Conservation (phyloP, 352 stramenopile species). For the Globisporangium orthogonon region DNA sequence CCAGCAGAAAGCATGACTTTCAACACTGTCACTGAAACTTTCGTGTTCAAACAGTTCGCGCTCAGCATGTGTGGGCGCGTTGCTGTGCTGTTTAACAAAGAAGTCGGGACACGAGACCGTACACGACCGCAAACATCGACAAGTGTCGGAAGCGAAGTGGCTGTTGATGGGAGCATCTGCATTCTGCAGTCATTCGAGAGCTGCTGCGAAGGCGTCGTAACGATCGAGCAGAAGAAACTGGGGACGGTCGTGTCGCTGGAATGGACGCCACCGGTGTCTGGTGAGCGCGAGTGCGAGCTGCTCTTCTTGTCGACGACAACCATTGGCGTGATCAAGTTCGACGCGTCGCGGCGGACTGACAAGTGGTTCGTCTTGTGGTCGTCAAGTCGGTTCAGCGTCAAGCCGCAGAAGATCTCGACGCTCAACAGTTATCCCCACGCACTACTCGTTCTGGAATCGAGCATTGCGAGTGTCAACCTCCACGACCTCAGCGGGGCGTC, state of each 20-base stretch:
- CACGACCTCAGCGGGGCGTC: constrained; percentile 29
- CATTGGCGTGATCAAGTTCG: constrained; percentile 56
- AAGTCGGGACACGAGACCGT: not conserved
- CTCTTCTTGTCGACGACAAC: constrained; percentile 59
- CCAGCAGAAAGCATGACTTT: constrained; percentile 33
- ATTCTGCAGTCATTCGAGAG: constrained; percentile 45
- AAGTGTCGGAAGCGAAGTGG: not conserved
- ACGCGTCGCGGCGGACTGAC: constrained; percentile 26
- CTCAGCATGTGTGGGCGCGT: constrained; percentile 53
- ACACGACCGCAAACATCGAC: not conserved
- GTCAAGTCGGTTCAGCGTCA: constrained; percentile 51
- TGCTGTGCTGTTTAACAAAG: constrained; percentile 40
- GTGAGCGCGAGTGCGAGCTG: constrained; percentile 45
- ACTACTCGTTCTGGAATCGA: constrained; percentile 39
- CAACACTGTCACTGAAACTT: constrained; percentile 22
- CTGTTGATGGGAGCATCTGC: constrained; percentile 26
- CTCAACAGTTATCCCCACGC: constrained; percentile 48
- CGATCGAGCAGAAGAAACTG: constrained; percentile 51
- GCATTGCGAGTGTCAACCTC: constrained; percentile 51
- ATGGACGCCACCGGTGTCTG: constrained; percentile 51
- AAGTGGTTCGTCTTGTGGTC: constrained; percentile 59
- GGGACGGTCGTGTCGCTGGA: constrained; percentile 49
- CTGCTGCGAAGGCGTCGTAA: constrained; percentile 46
- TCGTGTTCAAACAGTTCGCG: constrained; percentile 41
- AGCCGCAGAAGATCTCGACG: constrained; percentile 39